Conservation (phyloP, 352 stramenopile species). For the Heterotrichella gracilis region DNA sequence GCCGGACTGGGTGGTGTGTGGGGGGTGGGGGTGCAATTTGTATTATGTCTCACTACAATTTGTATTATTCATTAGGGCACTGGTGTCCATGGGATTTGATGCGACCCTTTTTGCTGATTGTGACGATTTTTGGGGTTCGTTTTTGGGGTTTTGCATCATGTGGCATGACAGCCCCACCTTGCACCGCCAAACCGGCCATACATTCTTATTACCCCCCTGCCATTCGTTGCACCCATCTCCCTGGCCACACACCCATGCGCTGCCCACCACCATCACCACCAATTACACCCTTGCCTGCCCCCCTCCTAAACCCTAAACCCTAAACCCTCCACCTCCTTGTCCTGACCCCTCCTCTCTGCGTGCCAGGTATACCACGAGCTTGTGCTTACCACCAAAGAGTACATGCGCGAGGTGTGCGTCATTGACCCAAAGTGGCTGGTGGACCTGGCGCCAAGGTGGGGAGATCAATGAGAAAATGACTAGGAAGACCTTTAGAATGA, state of each 20-base stretch:
- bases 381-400: constrained; percentile 68
- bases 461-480: no score
- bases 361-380: constrained; percentile 98
- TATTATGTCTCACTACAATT: neutral
- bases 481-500: no score
- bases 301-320: no score
- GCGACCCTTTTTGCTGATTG: neutral
- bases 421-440: constrained; percentile 97
- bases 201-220: no score
- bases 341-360: no score
- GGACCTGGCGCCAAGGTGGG: constrained; percentile 74
- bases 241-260: constrained; percentile 12
- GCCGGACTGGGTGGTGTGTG: constrained; percentile 65
- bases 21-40: no score
- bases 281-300: no score
- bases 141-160: neutral
- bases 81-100: neutral
- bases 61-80: neutral
- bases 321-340: no score
- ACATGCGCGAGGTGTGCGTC: constrained; percentile 97
- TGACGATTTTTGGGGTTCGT: neutral
- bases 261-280: constrained; percentile 15
- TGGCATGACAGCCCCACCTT: no score
- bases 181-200: no score
- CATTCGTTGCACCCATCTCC: constrained; percentile 10